These are phyloP conservation scores for Stemphylium vesicarium DNA, from an alignment of 2,329 filamentous ascomycete genomes.

Conservation along the genomic window DNA sequence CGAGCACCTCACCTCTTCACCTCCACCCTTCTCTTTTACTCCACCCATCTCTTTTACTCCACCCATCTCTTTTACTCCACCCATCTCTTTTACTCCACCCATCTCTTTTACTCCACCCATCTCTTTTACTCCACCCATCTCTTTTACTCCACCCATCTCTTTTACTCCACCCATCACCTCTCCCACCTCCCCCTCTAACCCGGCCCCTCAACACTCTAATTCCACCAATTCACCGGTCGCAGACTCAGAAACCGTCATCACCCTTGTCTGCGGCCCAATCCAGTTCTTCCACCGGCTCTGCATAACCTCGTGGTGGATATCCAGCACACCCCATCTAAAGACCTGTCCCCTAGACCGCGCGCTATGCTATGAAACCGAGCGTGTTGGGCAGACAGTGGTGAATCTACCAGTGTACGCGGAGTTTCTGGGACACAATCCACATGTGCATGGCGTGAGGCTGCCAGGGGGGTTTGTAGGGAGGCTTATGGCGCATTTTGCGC, in stretches of 20 bases:
- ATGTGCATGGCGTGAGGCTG: too few species aligned
- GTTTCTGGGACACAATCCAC: neutral
- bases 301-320: constrained; percentile 1
- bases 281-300: constrained; percentile 7
- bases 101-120: too few species aligned
- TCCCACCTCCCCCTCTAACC: neutral
- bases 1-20: neutral
- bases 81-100: too few species aligned
- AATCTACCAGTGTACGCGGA: neutral
- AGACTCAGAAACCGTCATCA: neutral
- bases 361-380: neutral
- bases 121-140: too few species aligned
- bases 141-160: too few species aligned
- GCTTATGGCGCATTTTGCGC: too few species aligned
- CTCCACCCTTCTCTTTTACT: neutral
- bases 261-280: neutral
- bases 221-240: too few species aligned
- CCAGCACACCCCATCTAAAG: constrained; percentile 22
- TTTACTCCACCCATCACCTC: too few species aligned
- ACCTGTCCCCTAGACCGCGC: constrained; percentile 3
- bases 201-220: neutral
- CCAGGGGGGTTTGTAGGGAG: too few species aligned
- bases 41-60: too few species aligned
- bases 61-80: too few species aligned
- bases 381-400: neutral